Base-by-base conservation (phyloP, 2,329 filamentous ascomycete species). In the Cercospora canescens region DNA sequence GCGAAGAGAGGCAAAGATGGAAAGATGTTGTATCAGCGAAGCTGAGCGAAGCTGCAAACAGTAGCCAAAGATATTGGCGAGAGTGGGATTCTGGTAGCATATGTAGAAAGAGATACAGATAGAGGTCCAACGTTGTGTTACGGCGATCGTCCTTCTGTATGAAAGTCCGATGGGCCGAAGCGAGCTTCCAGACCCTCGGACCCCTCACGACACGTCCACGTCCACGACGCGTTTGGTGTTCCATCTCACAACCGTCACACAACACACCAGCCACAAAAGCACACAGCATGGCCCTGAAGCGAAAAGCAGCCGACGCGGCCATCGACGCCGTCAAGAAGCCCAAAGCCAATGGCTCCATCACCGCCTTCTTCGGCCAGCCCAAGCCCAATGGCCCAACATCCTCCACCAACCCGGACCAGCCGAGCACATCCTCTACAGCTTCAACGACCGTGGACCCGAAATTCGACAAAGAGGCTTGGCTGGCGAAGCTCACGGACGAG, bases 381-480 rank as follows among this genome's bases (percentile, higher is more conserved):
- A 91, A 90, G 76, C 73, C 76, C 11, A 75, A 70, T 50, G 67
- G 74, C 5, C 57, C 71, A 7, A 68, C 76, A 56, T 71, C 71
- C 28, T 79, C 71, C 18, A 74, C 72, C 34, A 74, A 75, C 41
- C 67, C 76, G 14, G 67, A 73, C 11, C 62, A 71, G 6, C 67
- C 71, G 18, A 63, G 69, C 28, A 67, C 69, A 34, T 70, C 75
- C 76, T 24, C 75, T 72, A 62, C 79, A 76, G 66, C 66, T 62
- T 56, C 77, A 64, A 69, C 76, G 61, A 75, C 79, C 66, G 70
- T 73, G 21, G 75, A 71, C 41, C 62, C 67, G 21, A 91, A 87
- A 70, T 98, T 97, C 77, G 86, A 97, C 83, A 97, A 97, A 83
- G 87, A 88, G 54, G 92, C 91, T 79, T 99, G 95, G 95, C 84